Percentiles rank a stretch among this genome's conserved stretches.
These are phyloP conservation scores for Rhizopogon vesiculosus DNA, from an alignment of 768 basidiomycete species.

Conservation along the genomic window DNA sequence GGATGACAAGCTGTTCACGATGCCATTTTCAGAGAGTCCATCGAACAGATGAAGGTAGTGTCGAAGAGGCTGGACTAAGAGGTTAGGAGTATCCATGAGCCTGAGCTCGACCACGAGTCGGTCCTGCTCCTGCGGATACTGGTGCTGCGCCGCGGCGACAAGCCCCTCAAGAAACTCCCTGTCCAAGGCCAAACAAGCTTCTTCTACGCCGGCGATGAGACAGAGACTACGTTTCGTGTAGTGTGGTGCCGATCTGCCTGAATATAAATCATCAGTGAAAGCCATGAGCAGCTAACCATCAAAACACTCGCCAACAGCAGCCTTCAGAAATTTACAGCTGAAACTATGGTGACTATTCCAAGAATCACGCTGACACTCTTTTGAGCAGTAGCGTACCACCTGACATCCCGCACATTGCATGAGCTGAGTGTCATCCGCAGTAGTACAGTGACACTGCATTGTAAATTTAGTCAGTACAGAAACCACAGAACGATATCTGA, in stretches of 20 bases:
- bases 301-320: neutral
- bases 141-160: neutral
- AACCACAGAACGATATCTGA: neutral
- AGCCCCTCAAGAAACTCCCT: neutral
- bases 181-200: neutral
- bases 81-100: neutral
- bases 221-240: neutral
- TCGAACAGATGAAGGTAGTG: neutral
- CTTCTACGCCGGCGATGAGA: neutral
- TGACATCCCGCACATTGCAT: neutral
- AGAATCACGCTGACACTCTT: neutral
- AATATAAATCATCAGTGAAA: neutral
- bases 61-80: neutral
- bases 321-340: neutral
- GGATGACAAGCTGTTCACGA: neutral
- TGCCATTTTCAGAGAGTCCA: neutral
- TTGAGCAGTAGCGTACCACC: neutral
- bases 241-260: neutral
- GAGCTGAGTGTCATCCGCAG: neutral
- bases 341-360: neutral
- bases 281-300: neutral
- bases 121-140: neutral
- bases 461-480: neutral
- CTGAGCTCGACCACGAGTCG: neutral
- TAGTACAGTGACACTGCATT: neutral